Base-by-base conservation (phyloP, 345 rosid species). In the Dimocarpus longan region DNA sequence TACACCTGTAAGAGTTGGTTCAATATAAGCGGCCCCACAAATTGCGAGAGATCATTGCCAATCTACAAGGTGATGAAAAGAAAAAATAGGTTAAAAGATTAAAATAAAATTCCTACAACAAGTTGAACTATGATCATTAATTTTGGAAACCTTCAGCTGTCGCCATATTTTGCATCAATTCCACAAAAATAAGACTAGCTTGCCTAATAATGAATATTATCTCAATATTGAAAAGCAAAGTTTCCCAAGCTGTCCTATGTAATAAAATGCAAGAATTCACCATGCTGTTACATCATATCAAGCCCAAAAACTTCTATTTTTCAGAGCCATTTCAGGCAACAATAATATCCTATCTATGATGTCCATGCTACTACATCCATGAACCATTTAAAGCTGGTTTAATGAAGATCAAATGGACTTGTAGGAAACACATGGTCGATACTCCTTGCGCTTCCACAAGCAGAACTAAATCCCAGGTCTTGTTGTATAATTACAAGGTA, bases 21-120 rank as follows among this genome's bases (percentile, higher is more conserved):
- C 85, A 96, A 72, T 54, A 96, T 69, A 57, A 96, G 94, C 12
- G 99, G 99, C 77, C 99, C 99, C 78, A 93, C 94, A 83, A 96
- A 96, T 76, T 96, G 99, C 43, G 99, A 93, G 82, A 87, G 80
- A 83, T 96, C 99, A 80, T 96, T 96, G 80, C 93, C 93, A 83
- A 96, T 91, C 99, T 96, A 75, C 76, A 69, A 67, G 78, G 66
- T 66, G 16, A 18, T 60, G 19, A 71, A 68, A 78, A 54, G 72
- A 26, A 70, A 46, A 85, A 62, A 48, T 70, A 79, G 70, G 50
- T 74, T 63, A 75, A 79, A 52, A 62, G 19, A 80, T 70, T 46
- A 32, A 71, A 48, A 68, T 54, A 28, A 79, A 80, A 48, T 59
- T 63, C 8, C 56, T 74, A 37, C 26, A 68, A 75, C 44, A 37